Base-by-base conservation (phyloP, 768 basidiomycete genomes). In the Chlorophyllum brunneum region DNA sequence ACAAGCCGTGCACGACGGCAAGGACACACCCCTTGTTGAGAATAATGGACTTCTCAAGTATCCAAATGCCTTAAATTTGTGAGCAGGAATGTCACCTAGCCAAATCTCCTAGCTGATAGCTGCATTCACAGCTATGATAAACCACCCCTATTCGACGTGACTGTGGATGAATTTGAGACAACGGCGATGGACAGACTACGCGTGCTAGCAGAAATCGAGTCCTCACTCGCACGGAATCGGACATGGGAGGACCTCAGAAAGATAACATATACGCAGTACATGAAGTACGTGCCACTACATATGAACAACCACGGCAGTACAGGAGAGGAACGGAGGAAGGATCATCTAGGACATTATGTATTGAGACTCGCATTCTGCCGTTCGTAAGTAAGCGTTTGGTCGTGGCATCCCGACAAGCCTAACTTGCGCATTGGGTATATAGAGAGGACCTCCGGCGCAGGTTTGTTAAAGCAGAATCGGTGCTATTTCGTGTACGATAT, bases 301-400 rank as follows among this genome's bases (percentile, higher is more conserved):
- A 72, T 76, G 29, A 80, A 78, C 52, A 65, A 60, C n/a, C 67
- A 61, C 11, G 65, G 68, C 8, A 74, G 81, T 43, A 55, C 75
- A 48, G 80, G 88, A 29, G 68, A 63, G 8, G 82, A 98, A 65
- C 76, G 97, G 54, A 77, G 78, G 62, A 85, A 78, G 56, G 97
- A 99, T 66, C 86, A 92, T 61, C 74, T 97, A 10, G 85, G 94
- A 8, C 97, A 99, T 69, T 98, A 93, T 67, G 91, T 98, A 9
- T 72, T 98, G 56, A 73, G 97, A 44, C 75, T 99, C 34, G 95
- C 97, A 5, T 98, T 99, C 69, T 97, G 95, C 70, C 83, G 92
- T 51, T 92, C 93, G 95, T 98, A 69, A 65, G 94, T 83, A 15
- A 34, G 22, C 24, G 16, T 34, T 15, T 24, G 5, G 27, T 33